Base-by-base conservation (phyloP, 768 basidiomycete genomes). In the Xerocomus potaroensis region DNA sequence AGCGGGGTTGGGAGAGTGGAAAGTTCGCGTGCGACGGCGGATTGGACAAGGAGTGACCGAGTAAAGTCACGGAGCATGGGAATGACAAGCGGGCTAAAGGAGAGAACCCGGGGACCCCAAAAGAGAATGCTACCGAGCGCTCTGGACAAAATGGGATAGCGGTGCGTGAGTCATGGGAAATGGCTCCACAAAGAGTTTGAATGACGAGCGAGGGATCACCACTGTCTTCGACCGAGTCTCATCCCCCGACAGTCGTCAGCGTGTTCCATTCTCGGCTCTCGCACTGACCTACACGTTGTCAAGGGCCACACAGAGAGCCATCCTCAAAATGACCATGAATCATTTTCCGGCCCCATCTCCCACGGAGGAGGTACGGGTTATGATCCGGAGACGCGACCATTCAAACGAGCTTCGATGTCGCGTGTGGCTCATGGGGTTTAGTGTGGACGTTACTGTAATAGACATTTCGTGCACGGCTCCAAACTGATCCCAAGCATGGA, bases 41-140 rank as follows among this genome's bases (percentile, higher is more conserved):
- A 59, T 33, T 67, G 66, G 22, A 81, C 76, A 44, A 78, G 69
- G 0, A 75, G 70, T 0, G 79, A 78, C 79, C 79, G 81, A 3
- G 63, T 49, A 53, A 80, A 83, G n/a, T 67, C 50, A 3, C 54
- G 56, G 26, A 81, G 62, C 34, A 80, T 72, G 16, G 80, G 79
- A 7, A 64, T 51, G 5, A 58, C 55, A 26, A 83, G 67, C 4
- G 63, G 45, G 0, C 72, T 72, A 50, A 75, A 74, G 5, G 71
- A 66, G 1, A 77, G 63, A 2, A 77, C 50, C 8, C 69, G 64
- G 0, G 64, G 61, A 1, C 66, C 59, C 8, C 76, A 73, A 45
- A 80, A 79, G 32, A 79, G 12, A 41, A 21, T 21, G 16, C 42
- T 31, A 26, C 30, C 41, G 12, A 31, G n/a, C 41, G 29, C 41